Evolutionary conservation across 2,329 filamentous ascomycete species (phyloP), one percentile per base, ranked within the genome.

Genomic region (Penicillium janthinellum): DNA sequence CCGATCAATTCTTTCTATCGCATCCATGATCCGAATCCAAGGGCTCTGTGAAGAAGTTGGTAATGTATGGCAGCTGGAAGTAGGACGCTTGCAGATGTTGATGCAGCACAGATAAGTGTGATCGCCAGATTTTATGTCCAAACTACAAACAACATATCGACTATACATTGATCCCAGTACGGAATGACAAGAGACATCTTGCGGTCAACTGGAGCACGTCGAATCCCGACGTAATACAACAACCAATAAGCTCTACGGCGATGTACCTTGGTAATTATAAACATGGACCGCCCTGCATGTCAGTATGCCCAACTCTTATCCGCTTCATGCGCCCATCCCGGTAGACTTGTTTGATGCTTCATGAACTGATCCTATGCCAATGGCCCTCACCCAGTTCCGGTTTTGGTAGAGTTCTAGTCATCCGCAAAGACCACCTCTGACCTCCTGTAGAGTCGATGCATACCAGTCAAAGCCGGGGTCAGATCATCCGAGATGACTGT

Each of bases 1-100:
- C 25, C 56, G 60, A 68, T 67, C 58, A 57, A 53, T 59, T 58
- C 57, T 45, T 54, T 44, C 39, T 5, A 37, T 54, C 51, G 51
- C 38, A 54, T 39, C 37, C 15, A 52, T 22, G 15, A 6, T 25
- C 49, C 15, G 4, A 17, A 28, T 15, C 20, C 15, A 17, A 38
- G 34, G 34, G 49, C 49, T 28, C 20, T 39, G 12, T 22, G 35
- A 52, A 38, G 22, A 39, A 39, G 22, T 39, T 37, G 28, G n/a
- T 28, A 1, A 39, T n/a, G 20, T 5, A 37, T 28, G 4, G 3
- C 5, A 15, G 37, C 28, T 34, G 47, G 34, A 3, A 35, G 5
- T 49, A 5, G 8, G 17, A 49, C n/a, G 31, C 47, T 49, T 20
- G 45, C 45, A 34, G 31, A 12, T 17, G n/a, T n/a, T 34, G 25